Evolutionary conservation across 2,329 filamentous ascomycete species (phyloP), one percentile per base, ranked within the genome.

Genomic region (Microascus cirrosus): DNA sequence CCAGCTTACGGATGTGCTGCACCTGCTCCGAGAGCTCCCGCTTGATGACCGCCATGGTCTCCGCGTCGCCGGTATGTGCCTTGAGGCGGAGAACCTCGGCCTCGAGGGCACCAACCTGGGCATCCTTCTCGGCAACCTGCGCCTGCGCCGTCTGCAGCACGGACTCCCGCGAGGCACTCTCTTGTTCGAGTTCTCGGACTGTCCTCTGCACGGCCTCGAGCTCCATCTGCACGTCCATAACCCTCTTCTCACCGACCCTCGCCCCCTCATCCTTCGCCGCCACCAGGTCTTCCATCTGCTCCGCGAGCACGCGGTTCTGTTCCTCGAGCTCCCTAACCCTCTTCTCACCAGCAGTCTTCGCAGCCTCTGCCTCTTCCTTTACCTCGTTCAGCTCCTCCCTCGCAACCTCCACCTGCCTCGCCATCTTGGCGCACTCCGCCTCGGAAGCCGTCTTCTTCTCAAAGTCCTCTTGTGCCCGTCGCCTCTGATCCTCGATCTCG

Each of bases 21-120:
- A 99, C 89, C 67, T 97, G 94, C 62, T 96, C 92, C 0, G 88
- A 86, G 4, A 99, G 79, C 71, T 99, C 92, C 63, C 85, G 83
- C 68, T 93, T 90, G 64, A 99, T 88, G 36, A 96, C 83, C 5
- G 80, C 83, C 66, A 97, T 80, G 0, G 90, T 94, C 63, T 96
- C 92, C 0, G 85, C 84, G 68, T 96, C 93, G 11, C 88, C 90
- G 1, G 89, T 89, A 65, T 94, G 89, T 0, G 92, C 89, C 68
- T 93, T 96, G 5, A 96, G 74, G 35, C 86, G 81, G 57, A 96
- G 73, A 10, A 96, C 83, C 57, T 97, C 90, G 0, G 88, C 85
- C 71, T 97, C 92, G 11, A 97, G 73, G 13, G 83, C 75, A 0
- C 86, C 90, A 48, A 87, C 80, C n/a, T 85, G 78, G 1, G 76